These are phyloP conservation scores for Psilocybe cyanescens DNA, from an alignment of 768 basidiomycete genomes.

Conservation along the genomic window DNA sequence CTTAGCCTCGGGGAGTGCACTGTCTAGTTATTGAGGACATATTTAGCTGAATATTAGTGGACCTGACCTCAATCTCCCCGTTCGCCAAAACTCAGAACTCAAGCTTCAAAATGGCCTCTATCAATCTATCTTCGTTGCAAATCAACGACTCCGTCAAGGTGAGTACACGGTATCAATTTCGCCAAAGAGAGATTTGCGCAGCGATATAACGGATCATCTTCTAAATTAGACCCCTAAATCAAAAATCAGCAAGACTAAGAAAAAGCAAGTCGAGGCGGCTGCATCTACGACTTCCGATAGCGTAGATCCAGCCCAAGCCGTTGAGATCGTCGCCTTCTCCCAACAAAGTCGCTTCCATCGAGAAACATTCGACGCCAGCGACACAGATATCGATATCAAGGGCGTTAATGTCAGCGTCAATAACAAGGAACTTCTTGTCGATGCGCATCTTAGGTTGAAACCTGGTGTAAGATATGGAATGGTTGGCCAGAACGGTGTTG, in stretches of 20 bases:
- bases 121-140: not conserved
- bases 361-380: slow-evolving; percentile 44
- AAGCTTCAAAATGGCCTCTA: not conserved
- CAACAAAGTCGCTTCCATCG: slow-evolving; percentile 54
- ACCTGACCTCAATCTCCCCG: not conserved
- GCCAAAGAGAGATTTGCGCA: not conserved
- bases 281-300: not conserved
- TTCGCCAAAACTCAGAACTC: not conserved
- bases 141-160: not conserved
- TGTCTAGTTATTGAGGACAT: not conserved
- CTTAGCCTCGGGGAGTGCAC: not conserved
- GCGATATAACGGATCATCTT: not conserved
- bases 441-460: slow-evolving; percentile 56
- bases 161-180: not conserved
- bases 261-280: slow-evolving; percentile 5
- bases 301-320: not conserved
- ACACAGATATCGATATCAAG: slow-evolving; percentile 54
- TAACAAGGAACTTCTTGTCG: slow-evolving; percentile 52
- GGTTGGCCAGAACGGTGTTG: slow-evolving; percentile 59
- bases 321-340: slow-evolving; percentile 42
- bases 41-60: not conserved
- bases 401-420: slow-evolving; percentile 56
- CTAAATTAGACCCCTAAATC: slow-evolving; percentile 1
- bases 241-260: slow-evolving; percentile 4
- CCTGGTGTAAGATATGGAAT: slow-evolving; percentile 54